phyloP scores from a whole-genome alignment of 352 stramenopile genomes.

The Phytophthora ramorum region DNA sequence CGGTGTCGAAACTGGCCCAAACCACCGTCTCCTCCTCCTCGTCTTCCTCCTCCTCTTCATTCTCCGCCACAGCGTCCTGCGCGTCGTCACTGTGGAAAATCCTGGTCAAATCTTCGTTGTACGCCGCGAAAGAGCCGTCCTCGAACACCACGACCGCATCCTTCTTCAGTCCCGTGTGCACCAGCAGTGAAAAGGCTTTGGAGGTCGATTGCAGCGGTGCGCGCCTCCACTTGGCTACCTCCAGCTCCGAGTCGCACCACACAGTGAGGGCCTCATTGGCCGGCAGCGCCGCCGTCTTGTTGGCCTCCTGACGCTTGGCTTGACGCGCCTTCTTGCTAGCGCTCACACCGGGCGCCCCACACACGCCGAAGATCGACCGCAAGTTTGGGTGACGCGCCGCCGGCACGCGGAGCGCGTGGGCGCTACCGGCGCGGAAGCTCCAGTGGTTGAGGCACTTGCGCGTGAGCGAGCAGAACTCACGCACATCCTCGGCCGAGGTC shows the following conservation, averaged over 20 bases:
- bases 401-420: conserved; percentile 51
- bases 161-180: conserved; percentile 66
- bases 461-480: conserved; percentile 67
- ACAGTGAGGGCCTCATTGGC: conserved; percentile 55
- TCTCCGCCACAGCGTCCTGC: conserved; percentile 27
- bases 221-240: conserved; percentile 70
- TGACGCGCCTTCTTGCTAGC: conserved; percentile 57
- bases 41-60: conserved; percentile 26
- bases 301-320: conserved; percentile 38
- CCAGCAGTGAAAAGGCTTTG: conserved; percentile 53
- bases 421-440: conserved; percentile 66
- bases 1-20: conserved; percentile 64
- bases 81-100: conserved; percentile 55
- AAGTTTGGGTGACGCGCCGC: conserved; percentile 66
- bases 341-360: conserved; percentile 38
- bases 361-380: conserved; percentile 66
- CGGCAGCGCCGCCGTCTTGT: conserved; percentile 33
- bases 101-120: conserved; percentile 56
- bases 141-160: conserved; percentile 75
- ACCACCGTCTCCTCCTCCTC: conserved; percentile 40
- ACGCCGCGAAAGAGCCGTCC: conserved; percentile 65
- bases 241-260: conserved; percentile 70
- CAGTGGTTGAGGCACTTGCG: conserved; percentile 83
- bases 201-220: conserved; percentile 40
- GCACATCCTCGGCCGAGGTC: conserved; percentile 69